Base-by-base conservation (phyloP, 371 early-diverging fungal species). In the Haplosporangium sp. region DNA sequence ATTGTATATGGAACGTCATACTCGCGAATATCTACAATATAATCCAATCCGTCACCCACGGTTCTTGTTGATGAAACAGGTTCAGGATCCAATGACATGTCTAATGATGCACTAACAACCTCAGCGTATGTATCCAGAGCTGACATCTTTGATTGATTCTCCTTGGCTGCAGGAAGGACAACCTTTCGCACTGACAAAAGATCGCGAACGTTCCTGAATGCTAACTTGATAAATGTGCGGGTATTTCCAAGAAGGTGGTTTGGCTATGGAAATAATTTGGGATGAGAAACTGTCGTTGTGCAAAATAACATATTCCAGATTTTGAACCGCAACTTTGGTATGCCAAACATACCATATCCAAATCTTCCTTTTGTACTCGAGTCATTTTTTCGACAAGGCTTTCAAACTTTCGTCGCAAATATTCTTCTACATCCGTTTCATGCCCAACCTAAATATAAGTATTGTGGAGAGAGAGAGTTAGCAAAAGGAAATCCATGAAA, bases 1-100 rank as follows among this genome's bases (percentile, higher is more conserved):
- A 94, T 87, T 77, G 97, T 95, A 77, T 97, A 99, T 20, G 95
- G 94, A 15, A 99, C 90, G 79, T 99, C 99, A 73, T 94, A 95
- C 81, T 99, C 99, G 37, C 98, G 91, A 50, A 98, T 89, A 74
- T 96, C 99, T 15, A 93, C 81, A 13, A 99, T 90, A 65, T 87
- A 83, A 9, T 91, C 91, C 17, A 91, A 66, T 37, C 73, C 82
- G 35, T 72, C 61, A 69, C 71, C 69, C 83, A 86, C 45, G 84
- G 82, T 19, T 73, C 84, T 63, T 81, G 83, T 74, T 4, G 63
- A 47, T 6, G 64, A 40, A 35, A 74, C 61, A 7, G 74, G 65
- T 38, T 76, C 75, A 35, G 57, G 40, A 42, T 73, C 72, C 66
- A 71, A 48, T 45, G 63, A 66, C 61, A 72, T 69, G 34, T 85